phyloP scores from a whole-genome alignment of 805 yeast genomes.

The Candida corydali region DNA sequence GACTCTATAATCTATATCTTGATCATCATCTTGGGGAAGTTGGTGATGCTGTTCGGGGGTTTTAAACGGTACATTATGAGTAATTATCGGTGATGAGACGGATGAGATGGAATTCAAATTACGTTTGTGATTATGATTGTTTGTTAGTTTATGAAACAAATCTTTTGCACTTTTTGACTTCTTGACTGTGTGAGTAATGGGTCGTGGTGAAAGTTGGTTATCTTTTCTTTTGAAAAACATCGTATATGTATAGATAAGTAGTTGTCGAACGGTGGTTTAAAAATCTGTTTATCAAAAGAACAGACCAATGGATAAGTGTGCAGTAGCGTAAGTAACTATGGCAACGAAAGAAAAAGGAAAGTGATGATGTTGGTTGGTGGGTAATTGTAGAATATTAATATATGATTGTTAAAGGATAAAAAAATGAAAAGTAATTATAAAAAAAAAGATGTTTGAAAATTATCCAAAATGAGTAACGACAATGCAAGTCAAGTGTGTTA shows the following conservation, averaged over 20 bases:
- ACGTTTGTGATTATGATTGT: neutral
- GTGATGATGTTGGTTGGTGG: too few relatives aligned
- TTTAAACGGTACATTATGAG: neutral
- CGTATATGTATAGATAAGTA: neutral
- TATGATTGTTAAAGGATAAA: too few relatives aligned
- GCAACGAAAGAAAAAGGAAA: too few relatives aligned
- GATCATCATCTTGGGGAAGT: neutral
- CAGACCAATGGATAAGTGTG: too few relatives aligned
- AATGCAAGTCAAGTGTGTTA: too few relatives aligned
- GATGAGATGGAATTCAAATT: neutral
- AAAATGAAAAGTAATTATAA: too few relatives aligned
- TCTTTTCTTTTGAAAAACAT: conserved; percentile 6
- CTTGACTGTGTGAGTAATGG: neutral
- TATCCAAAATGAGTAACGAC: too few relatives aligned
- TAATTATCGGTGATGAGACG: neutral
- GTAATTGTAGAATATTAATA: too few relatives aligned
- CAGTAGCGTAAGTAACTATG: too few relatives aligned
- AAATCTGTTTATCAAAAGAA: too few relatives aligned
- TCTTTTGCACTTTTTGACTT: conserved; percentile 7
- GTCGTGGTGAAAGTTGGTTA: neutral
- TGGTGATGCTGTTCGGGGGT: neutral
- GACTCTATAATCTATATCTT: neutral
- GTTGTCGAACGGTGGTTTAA: too few relatives aligned
- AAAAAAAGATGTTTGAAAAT: too few relatives aligned
- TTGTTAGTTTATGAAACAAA: conserved; percentile 4